Percentiles rank a stretch among this genome's conserved stretches.
phyloP scores from a whole-genome alignment of 495 filamentous ascomycete genomes.

The Penicillium paxilli region DNA sequence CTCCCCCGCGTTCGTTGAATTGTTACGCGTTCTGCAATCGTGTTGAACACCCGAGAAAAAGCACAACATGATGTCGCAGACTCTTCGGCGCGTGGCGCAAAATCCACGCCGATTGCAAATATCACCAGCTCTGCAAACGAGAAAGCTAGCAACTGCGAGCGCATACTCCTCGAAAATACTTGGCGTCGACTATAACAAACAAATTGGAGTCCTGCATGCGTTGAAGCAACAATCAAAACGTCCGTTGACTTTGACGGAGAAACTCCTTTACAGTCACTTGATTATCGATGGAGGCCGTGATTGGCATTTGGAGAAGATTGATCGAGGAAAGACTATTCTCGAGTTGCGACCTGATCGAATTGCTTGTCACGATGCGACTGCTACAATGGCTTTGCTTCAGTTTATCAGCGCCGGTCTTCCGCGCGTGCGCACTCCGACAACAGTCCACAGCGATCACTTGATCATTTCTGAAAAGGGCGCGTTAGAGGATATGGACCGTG shows the following conservation, averaged over 20 bases:
- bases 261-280: background rate
- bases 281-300: background rate
- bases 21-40: background rate
- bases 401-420: constrained; percentile 93
- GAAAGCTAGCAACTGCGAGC: background rate
- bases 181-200: constrained; percentile 47
- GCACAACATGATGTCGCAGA: background rate
- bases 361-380: constrained; percentile 93
- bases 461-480: constrained; percentile 88
- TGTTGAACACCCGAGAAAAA: background rate
- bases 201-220: constrained; percentile 80
- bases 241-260: background rate
- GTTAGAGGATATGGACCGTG: constrained; percentile 76
- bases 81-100: background rate
- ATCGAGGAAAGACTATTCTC: constrained; percentile 84
- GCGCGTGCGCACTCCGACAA: constrained; percentile 76
- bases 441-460: constrained; percentile 91
- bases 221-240: constrained; percentile 63
- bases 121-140: background rate
- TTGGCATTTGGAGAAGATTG: constrained; percentile 54
- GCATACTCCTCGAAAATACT: background rate
- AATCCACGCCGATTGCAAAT: background rate
- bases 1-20: background rate
- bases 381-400: constrained; percentile 93
- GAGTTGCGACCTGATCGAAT: constrained; percentile 86